Evolutionary conservation across 495 filamentous ascomycete species (phyloP).

Genomic region (Penicillium alfredii): DNA sequence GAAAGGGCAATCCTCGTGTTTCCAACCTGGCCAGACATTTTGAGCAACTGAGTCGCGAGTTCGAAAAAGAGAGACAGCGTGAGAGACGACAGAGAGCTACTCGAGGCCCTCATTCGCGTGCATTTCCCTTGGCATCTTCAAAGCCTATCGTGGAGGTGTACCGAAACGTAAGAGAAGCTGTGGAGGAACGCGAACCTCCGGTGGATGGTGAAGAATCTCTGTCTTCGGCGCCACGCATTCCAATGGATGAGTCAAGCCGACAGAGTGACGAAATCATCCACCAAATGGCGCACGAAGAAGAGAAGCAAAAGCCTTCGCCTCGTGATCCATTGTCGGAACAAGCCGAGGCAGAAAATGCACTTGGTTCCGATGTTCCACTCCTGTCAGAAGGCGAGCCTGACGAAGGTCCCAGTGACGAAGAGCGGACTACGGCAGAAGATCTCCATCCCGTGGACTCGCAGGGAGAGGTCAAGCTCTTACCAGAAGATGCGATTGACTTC

Average conservation of each 20-base stretch:
- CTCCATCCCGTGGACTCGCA: slow-evolving; percentile 60
- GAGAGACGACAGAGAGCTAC: slow-evolving; percentile 77
- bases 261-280: slow-evolving; percentile 25
- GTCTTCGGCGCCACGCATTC: slow-evolving; percentile 22
- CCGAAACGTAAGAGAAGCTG: slow-evolving; percentile 83
- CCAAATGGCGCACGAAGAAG: slow-evolving; percentile 16
- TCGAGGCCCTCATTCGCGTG: slow-evolving; percentile 72
- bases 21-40: slow-evolving; percentile 89
- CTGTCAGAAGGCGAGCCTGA: slow-evolving; percentile 64
- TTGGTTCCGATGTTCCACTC: slow-evolving; percentile 46
- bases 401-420: slow-evolving; percentile 58
- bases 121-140: slow-evolving; percentile 84
- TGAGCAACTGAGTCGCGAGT: slow-evolving; percentile 92
- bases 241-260: slow-evolving; percentile 23
- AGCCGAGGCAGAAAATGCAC: slow-evolving; percentile 45
- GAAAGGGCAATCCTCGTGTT: slow-evolving; percentile 65
- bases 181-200: slow-evolving; percentile 71
- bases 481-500: slow-evolving; percentile 51
- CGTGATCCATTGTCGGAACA: slow-evolving; percentile 32
- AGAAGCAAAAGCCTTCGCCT: slow-evolving; percentile 10
- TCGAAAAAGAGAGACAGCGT: slow-evolving; percentile 86
- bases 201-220: slow-evolving; percentile 54
- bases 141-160: slow-evolving; percentile 96
- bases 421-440: slow-evolving; percentile 57
- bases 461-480: slow-evolving; percentile 53